Evolutionary conservation across 495 filamentous ascomycete genomes (phyloP), one percentile per base, ranked within the genome.

Genomic region (Penicillium simplicissimum): DNA sequence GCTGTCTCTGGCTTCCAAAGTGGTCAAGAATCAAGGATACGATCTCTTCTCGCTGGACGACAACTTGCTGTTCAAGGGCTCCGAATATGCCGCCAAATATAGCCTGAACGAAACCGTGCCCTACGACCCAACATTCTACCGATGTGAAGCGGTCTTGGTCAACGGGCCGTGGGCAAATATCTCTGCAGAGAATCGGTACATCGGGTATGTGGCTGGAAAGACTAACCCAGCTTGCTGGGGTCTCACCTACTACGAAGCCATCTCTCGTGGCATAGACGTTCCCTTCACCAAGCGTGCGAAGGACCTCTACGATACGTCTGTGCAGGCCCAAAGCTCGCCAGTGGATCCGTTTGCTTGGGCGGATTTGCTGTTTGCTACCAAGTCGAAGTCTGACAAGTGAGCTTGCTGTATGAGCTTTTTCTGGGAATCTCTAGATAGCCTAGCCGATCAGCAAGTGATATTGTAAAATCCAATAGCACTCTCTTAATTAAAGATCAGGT

Each of bases 71-170:
- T 63, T 76, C 14, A 71, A 70, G 42, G 74, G 52, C 19, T 56
- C 69, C 0, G 76, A 77, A 60, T 77, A 77, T 37, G 54, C 72
- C 6, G 68, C 71, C 8, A 72, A 72, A 58, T 75, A 72, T 42
- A 77, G 73, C 42, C 58, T 75, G 3, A 66, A 68, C 8, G 42
- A 71, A 28, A 67, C 61, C n/a, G 73, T 77, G 9, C 54, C 58
- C n/a, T 77, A 75, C 47, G 70, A 75, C 54, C 67, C 74, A 8
- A 67, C 64, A 13, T 74, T 64, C 56, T 72, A 67, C 37, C 67
- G 71, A 7, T 79, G 75, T 55, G 75, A 78, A 55, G 69, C 72
- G 1, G 68, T 74, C 23, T 57, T 78, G 17, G 68, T 77, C 36
- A 69, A 70, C 52, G 70, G 74, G 1, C 75, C 71, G 4, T 76